Base-by-base conservation (phyloP, 371 early-diverging fungal species). In the Mucor piriformis region DNA sequence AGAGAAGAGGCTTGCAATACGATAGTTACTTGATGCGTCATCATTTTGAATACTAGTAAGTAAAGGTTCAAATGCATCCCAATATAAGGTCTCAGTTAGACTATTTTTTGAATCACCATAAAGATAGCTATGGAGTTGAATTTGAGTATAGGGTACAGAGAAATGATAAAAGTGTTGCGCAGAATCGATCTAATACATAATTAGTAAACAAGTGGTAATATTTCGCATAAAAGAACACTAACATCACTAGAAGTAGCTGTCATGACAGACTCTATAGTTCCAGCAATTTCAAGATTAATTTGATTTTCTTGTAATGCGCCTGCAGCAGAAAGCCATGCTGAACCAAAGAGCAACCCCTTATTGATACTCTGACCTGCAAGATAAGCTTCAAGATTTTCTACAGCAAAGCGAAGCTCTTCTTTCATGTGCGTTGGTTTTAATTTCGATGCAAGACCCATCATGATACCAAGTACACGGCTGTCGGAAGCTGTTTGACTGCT, bases 361-460 rank as follows among this genome's bases (percentile, higher is more conserved):
- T 60, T 63, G 4, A 69, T 32, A 8, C 38, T 23, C 23, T 15
- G n/a, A 13, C 65, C 70, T 1, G 54, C 50, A 8, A 66, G 34
- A 49, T 68, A 74, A 0, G 32, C 29, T 33, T 53, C 49, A 5
- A 78, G 29, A 0, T 54, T 59, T 10, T 63, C 61, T 3, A 43
- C 42, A 3, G 73, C 78, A 52, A 68, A 59, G 34, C 37, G 43
- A 11, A 60, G 42, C 2, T 70, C 66, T n/a, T 70, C 63, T 11
- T 54, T 50, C 69, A 71, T 73, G 3, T 40, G 12, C 15, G 64
- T 62, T 3, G 40, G 42, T 1, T 64, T 59, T 6, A 73, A 54
- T 15, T 42, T 58, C 6, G 78, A 72, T 0, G 78, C 66, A 65
- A 70, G 69, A 25, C 78, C 78, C 75, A 78, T 69, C 69, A 74